A percentile compares a stretch with the other conserved stretches of the same genome.
phyloP scores from a whole-genome alignment of 2,329 filamentous ascomycete species.

The Cladosporium sp. region DNA sequence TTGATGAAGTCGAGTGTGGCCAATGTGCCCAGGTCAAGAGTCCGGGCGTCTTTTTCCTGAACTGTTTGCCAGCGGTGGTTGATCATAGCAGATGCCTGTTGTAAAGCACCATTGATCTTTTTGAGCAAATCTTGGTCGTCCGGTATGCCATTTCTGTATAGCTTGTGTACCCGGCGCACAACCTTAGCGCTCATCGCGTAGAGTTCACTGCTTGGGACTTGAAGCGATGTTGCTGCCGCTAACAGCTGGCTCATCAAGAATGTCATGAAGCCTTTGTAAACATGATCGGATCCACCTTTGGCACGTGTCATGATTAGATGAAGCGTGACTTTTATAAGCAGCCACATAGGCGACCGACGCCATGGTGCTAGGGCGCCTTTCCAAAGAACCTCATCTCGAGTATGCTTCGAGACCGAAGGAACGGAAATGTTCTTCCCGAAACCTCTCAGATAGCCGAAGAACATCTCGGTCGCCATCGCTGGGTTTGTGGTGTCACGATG shows the following conservation, averaged over 20 bases:
- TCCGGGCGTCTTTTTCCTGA: constrained; percentile 6
- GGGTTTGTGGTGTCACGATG: constrained; percentile 56
- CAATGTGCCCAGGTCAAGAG: constrained; percentile 12
- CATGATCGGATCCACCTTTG: constrained; percentile 24
- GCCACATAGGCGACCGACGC: constrained; percentile 60
- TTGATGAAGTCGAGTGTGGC: constrained; percentile 13
- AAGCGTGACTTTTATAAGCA: constrained; percentile 56
- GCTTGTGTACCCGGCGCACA: not conserved
- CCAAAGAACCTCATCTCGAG: constrained; percentile 25
- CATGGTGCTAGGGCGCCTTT: constrained; percentile 47
- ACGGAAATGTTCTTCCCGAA: constrained; percentile 42
- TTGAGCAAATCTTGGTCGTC: constrained; percentile 56
- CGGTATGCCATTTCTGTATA: not conserved
- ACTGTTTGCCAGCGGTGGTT: constrained; percentile 11
- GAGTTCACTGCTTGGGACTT: not conserved
- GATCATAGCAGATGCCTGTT: not conserved
- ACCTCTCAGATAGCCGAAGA: constrained; percentile 58
- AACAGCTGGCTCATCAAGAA: constrained; percentile 53
- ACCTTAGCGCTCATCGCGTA: constrained; percentile 7
- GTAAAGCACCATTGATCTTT: constrained; percentile 18
- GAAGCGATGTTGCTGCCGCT: constrained; percentile 21
- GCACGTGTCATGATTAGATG: constrained; percentile 47
- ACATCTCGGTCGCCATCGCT: constrained; percentile 54
- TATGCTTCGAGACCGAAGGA: constrained; percentile 31
- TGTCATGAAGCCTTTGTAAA: constrained; percentile 27